Evolutionary conservation across 352 stramenopile species (phyloP), one percentile per base, ranked within the genome.

Genomic region (Peronospora belbahrii): DNA sequence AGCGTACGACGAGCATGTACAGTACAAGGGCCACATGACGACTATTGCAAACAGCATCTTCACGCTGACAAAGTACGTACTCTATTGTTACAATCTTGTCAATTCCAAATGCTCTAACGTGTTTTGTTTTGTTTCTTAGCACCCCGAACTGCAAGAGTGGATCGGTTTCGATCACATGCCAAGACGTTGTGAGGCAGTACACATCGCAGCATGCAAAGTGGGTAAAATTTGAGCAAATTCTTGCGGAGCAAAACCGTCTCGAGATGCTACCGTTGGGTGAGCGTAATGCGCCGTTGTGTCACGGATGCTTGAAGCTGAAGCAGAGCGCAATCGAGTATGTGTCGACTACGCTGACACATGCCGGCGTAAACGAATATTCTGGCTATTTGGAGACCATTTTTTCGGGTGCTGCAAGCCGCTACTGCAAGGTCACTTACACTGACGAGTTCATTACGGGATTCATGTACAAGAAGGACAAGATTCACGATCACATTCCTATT

Each of bases 381-480:
- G 80, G 81, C 0, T 89, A 93, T 47, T 58, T 93, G 25, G 82
- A 93, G 44, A 93, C 74, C 14, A 83, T 93, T 19, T 93, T 93
- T 56, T 89, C 78, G 1, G 77, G 77, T 4, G 67, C 70, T 17
- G 76, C 82, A 11, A 89, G 68, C 20, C 75, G 89, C 46, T 80
- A 88, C 40, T 91, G 82, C 57, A 90, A 87, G 44, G 73, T 93
- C 18, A 89, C 86, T 38, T 79, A 78, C 22, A 88, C 70, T 8
- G 82, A 89, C 41, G 82, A 93, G 48, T 89, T 85, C 31, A 84
- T 91, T 48, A 88, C 78, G 42, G 82, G 82, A 11, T 93, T 93
- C 47, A 63, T 93, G 62, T 93, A 88, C 79, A 93, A 93, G 59
- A 93, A 93, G 50, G 82, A 93, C 64, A 93, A 93, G 49, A 90